Base-by-base conservation (phyloP, 2,329 filamentous ascomycete species). In the Capronia coronata region DNA sequence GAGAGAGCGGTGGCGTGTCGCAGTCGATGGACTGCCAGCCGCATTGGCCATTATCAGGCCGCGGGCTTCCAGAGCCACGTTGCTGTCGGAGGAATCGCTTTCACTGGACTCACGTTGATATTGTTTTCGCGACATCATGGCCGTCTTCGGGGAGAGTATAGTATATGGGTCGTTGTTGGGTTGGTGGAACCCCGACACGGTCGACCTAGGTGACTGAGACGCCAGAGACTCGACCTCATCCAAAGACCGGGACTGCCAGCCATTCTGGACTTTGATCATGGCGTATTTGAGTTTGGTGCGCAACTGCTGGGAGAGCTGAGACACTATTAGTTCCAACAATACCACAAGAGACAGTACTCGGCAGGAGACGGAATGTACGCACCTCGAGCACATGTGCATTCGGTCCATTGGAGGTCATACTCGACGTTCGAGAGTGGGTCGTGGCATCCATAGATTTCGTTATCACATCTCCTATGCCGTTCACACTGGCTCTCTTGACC, bases 191-290 rank as follows among this genome's bases (percentile, higher is more conserved):
- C 22, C 80, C 76, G 49, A 75, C 71, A 66, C 76, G 77, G 42
- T 83, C 75, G 27, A 75, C 71, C 21, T 56, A 16, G 82, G 80
- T 1, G 84, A 87, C 46, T 84, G 81, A 1, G 86, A 87, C 8
- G 86, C 80, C 34, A 87, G 70, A 40, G 79, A 80, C 68, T 91
- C 87, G 23, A 91, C 79, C 67, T 91, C 86, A 48, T 85, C 82
- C 50, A 93, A 80, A 14, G 81, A 82, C 56, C 84, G 82, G 19
- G 83, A 78, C 68, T 94, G 86, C 84, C 89, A 93, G 51, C 87
- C 88, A 63, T 94, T 83, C 64, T 88, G 87, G 34, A 96, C 86
- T 68, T 95, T 96, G 64, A 94, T 78, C 78, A 94, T 93, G 57
- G 91, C 91, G 67, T 96, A 96, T 5, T 88, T 87, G 22, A 97